Evolutionary conservation across 163 green algal species (phyloP).

Genomic region (Scenedesmus sp.): DNA sequence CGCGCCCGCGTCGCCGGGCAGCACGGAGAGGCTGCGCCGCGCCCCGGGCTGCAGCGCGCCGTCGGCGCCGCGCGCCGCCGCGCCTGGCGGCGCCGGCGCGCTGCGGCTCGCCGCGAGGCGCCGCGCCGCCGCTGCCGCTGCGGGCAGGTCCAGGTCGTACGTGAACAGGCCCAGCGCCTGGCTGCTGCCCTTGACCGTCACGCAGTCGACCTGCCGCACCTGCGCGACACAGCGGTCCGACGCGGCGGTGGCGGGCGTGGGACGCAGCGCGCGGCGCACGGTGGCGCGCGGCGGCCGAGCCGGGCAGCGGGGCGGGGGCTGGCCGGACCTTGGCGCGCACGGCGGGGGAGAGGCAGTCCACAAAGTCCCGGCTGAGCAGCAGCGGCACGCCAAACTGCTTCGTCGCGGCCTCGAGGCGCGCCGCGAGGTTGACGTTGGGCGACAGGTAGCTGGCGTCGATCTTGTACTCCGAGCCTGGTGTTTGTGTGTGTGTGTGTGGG

Average conservation of each 20-base stretch:
- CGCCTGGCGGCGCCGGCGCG: not conserved
- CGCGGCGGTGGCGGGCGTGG: not conserved
- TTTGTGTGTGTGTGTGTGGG: too few species aligned
- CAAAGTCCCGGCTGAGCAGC: constrained; percentile 87
- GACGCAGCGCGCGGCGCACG: not conserved
- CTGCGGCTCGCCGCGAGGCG: not conserved
- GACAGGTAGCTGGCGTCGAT: constrained; percentile 97
- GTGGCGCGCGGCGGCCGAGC: not conserved
- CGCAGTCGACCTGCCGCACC: constrained; percentile 89
- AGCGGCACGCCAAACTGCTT: constrained; percentile 94
- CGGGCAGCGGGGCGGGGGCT: not conserved
- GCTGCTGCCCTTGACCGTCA: constrained; percentile 92
- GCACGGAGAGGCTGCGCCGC: constrained; percentile 21
- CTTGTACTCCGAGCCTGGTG: constrained; percentile 90
- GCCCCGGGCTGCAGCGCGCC: not conserved
- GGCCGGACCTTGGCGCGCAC: constrained; percentile 49
- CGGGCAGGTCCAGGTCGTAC: constrained; percentile 72
- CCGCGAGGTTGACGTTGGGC: constrained; percentile 98
- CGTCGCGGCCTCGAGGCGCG: constrained; percentile 93
- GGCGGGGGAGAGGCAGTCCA: constrained; percentile 75
- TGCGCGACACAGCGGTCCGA: constrained; percentile 9
- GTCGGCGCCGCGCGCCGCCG: not conserved
- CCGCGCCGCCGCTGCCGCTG: not conserved
- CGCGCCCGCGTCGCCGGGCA: constrained; percentile 27
- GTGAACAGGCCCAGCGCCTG: constrained; percentile 88